Evolutionary conservation across 495 filamentous ascomycete species (phyloP).

Genomic region (Evernia prunastri): DNA sequence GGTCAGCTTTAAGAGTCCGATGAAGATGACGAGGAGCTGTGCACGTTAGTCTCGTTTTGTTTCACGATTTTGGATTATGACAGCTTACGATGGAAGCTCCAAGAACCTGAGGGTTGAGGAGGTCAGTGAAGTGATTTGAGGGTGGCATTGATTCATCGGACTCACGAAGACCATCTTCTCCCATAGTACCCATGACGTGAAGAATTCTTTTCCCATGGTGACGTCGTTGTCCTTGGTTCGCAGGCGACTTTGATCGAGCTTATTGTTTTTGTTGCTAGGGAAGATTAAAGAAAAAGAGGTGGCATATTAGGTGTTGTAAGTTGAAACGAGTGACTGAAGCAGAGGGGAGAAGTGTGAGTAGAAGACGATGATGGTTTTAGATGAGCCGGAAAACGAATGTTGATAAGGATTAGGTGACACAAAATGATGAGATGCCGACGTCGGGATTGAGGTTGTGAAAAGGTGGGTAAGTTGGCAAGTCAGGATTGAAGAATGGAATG

Average conservation of each 20-base stretch:
- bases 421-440: no score
- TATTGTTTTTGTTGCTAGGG: neutral
- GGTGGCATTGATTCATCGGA: slow-evolving; percentile 2
- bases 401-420: no score
- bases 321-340: neutral
- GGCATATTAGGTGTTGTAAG: neutral
- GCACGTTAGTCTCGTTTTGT: slow-evolving; percentile 32
- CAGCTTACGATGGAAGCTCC: slow-evolving; percentile 42
- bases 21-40: slow-evolving; percentile 43
- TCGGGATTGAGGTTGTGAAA: no score
- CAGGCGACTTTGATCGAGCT: neutral
- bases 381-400: neutral
- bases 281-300: neutral
- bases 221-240: neutral
- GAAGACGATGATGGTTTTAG: neutral
- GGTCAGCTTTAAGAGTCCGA: slow-evolving; percentile 41
- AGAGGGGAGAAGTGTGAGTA: neutral
- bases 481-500: neutral
- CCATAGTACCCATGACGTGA: slow-evolving; percentile 75
- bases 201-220: slow-evolving; percentile 48
- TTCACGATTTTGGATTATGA: neutral
- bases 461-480: neutral
- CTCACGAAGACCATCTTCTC: slow-evolving; percentile 87
- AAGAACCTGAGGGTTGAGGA: slow-evolving; percentile 33
- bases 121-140: slow-evolving; percentile 21